These are phyloP conservation scores for Ustilago nuda DNA, from an alignment of 1,284 basidiomycete genomes.

Conservation along the genomic window DNA sequence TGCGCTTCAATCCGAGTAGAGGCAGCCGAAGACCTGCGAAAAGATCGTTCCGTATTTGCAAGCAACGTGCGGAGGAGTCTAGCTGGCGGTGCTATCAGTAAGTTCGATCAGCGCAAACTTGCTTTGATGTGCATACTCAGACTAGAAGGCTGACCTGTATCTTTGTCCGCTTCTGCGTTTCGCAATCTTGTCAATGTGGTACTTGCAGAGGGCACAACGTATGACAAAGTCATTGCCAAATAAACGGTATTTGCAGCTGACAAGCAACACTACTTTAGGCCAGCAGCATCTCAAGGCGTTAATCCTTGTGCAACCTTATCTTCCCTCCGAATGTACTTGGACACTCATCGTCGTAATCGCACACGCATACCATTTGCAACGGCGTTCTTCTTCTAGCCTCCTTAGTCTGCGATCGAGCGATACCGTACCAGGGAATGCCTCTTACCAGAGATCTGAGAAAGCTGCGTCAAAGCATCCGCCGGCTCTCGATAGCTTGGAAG, in stretches of 20 bases:
- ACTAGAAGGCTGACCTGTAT: background rate
- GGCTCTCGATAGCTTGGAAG: background rate
- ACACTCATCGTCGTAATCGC: constrained; percentile 4
- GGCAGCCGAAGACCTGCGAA: constrained; percentile 68
- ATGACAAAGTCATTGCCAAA: constrained; percentile 60
- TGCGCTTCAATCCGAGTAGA: constrained; percentile 35
- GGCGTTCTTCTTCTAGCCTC: too few species aligned
- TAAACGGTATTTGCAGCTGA: constrained; percentile 7
- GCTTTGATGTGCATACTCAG: too few species aligned
- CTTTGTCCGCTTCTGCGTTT: background rate
- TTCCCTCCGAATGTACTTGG: constrained; percentile 23
- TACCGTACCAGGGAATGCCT: background rate
- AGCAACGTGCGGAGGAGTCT: constrained; percentile 62
- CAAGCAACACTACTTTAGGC: background rate
- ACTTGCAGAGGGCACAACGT: constrained; percentile 57
- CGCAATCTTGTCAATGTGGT: background rate
- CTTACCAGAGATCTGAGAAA: background rate
- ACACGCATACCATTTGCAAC: background rate
- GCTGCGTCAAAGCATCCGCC: background rate
- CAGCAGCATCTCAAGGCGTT: background rate
- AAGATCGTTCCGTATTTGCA: constrained; percentile 59
- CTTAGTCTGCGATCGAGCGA: too few species aligned
- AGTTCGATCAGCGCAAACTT: constrained; percentile 21
- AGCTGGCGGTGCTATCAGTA: constrained; percentile 58
- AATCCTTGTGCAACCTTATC: background rate